Evolutionary conservation across 179 eudicot species (phyloP).

Genomic region (Carnegiea gigantea): DNA sequence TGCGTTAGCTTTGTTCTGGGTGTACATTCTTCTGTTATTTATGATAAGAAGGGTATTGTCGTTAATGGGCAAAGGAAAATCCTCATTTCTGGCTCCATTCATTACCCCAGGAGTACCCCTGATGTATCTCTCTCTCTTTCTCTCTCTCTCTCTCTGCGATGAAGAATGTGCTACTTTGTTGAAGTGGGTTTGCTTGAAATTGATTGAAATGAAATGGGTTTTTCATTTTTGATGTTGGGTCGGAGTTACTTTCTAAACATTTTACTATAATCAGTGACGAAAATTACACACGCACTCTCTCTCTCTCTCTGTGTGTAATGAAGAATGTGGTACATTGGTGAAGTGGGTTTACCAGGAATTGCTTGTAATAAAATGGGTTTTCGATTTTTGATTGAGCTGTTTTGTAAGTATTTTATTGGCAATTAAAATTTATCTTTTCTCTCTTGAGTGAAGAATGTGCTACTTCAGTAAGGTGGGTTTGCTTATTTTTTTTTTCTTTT

Average conservation of each 20-base stretch:
- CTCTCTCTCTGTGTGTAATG: not conserved
- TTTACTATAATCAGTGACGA: not conserved
- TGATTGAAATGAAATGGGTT: not conserved
- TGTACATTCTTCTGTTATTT: constrained; percentile 46
- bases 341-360: not conserved
- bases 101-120: constrained; percentile 83
- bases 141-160: not conserved
- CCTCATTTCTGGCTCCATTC: constrained; percentile 74
- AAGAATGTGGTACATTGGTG: not conserved
- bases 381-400: not conserved
- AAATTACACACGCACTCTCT: not conserved
- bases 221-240: not conserved
- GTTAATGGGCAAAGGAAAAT: constrained; percentile 64
- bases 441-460: too few relatives aligned
- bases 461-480: too few relatives aligned
- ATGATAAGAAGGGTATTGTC: constrained; percentile 57
- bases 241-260: not conserved
- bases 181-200: constrained; percentile 5
- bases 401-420: not conserved
- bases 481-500: too few relatives aligned
- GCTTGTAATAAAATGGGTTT: not conserved
- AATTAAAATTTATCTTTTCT: too few relatives aligned
- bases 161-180: not conserved
- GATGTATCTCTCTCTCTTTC: constrained; percentile 37
- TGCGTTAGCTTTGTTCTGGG: constrained; percentile 36